phyloP scores from a whole-genome alignment of 768 basidiomycete genomes.

The Coprinellus micaceus region DNA sequence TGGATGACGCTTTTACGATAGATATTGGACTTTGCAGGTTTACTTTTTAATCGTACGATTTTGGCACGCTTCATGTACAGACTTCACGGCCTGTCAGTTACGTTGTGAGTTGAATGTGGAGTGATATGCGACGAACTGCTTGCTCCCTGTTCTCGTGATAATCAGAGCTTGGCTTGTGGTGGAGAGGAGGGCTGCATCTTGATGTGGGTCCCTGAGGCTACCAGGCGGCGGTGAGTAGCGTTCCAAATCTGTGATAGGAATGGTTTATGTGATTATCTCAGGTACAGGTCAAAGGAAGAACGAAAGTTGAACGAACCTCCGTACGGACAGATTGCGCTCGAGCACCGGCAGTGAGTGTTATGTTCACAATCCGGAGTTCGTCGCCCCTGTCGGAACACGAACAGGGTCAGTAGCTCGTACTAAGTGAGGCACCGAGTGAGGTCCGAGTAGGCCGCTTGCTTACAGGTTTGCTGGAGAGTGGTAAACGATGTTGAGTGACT shows the following conservation, averaged over 20 bases:
- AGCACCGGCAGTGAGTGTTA: slow-evolving; percentile 46
- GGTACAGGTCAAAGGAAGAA: neutral
- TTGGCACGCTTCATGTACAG: too few species aligned
- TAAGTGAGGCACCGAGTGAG: neutral
- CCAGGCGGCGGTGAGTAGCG: slow-evolving; percentile 44
- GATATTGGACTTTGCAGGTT: too few species aligned
- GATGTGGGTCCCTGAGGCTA: slow-evolving; percentile 51
- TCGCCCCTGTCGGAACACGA: slow-evolving; percentile 36
- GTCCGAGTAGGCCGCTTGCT: slow-evolving; percentile 11
- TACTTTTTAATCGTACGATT: too few species aligned
- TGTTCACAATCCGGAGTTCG: slow-evolving; percentile 47
- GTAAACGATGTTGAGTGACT: slow-evolving; percentile 49
- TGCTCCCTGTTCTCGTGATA: too few species aligned
- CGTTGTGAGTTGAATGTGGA: too few species aligned
- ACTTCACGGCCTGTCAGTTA: too few species aligned
- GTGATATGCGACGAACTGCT: too few species aligned
- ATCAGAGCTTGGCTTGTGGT: slow-evolving; percentile 24
- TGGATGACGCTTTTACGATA: too few species aligned
- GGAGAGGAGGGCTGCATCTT: slow-evolving; percentile 49
- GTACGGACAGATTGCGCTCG: slow-evolving; percentile 45
- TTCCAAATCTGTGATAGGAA: slow-evolving; percentile 49
- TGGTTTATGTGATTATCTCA: neutral
- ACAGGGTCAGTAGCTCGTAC: neutral
- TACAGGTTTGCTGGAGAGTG: slow-evolving; percentile 54
- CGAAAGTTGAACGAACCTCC: slow-evolving; percentile 33